These are phyloP conservation scores for Copromyces sp. DNA, from an alignment of 495 filamentous ascomycete species.

Conservation along the genomic window DNA sequence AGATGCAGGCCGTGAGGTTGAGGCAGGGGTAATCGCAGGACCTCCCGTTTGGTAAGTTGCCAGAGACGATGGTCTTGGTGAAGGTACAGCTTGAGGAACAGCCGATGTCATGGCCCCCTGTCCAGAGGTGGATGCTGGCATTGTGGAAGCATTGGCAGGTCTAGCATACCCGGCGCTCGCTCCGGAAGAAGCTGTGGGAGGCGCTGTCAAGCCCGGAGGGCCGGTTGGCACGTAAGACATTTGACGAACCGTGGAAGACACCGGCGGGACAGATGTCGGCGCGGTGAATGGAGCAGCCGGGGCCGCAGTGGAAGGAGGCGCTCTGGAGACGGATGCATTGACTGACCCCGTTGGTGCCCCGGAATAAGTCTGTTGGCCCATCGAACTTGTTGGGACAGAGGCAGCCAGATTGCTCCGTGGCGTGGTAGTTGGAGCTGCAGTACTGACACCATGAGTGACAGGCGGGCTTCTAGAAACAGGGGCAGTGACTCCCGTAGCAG, in stretches of 20 bases:
- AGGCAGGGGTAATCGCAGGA: neutral
- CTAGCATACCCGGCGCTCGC: neutral
- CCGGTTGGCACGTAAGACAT: neutral
- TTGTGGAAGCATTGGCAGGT: neutral
- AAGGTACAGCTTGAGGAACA: neutral
- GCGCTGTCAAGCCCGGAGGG: neutral
- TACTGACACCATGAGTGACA: neutral
- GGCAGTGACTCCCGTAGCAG: neutral
- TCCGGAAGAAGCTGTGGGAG: neutral
- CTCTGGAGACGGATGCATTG: neutral
- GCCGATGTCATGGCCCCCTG: neutral
- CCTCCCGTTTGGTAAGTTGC: neutral
- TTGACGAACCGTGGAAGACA: neutral
- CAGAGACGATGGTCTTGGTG: neutral
- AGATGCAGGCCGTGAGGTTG: neutral
- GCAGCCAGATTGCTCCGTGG: neutral
- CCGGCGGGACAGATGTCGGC: neutral
- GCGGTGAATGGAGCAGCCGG: neutral
- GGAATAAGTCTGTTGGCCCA: neutral
- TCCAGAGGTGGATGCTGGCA: neutral
- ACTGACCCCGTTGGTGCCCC: neutral
- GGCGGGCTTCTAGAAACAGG: neutral
- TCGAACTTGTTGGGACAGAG: neutral
- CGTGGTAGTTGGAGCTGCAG: neutral
- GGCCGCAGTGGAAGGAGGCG: neutral